Evolutionary conservation across 2,329 filamentous ascomycete genomes (phyloP).

Genomic region (Diplocarpon mali): DNA sequence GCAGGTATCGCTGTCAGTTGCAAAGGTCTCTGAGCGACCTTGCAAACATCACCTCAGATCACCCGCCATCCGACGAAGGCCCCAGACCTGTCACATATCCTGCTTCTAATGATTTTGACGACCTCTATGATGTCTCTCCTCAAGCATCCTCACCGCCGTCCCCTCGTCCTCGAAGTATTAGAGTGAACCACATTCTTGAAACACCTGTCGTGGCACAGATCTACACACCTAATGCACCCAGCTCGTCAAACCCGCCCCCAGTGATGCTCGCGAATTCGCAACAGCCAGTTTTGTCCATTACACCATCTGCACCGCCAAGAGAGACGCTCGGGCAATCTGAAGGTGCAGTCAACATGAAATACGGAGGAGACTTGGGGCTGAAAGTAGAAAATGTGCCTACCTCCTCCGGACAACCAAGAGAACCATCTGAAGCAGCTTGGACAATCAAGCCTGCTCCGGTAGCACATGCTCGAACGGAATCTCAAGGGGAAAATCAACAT

Average conservation of each 20-base stretch:
- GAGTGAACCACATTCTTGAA: conserved; percentile 17
- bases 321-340: neutral
- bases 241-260: conserved; percentile 5
- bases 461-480: neutral
- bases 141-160: conserved; percentile 22
- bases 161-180: conserved; percentile 3
- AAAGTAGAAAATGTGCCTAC: neutral
- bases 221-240: conserved; percentile 2
- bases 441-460: neutral
- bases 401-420: neutral
- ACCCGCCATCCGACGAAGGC: conserved; percentile 21
- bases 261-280: conserved; percentile 16
- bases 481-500: too few species aligned
- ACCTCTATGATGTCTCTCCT: conserved; percentile 28
- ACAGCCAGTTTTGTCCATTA: conserved; percentile 20
- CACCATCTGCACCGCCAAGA: conserved; percentile 8
- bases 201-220: conserved; percentile 16
- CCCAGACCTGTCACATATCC: conserved; percentile 28
- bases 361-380: neutral
- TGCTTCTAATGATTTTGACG: conserved; percentile 19
- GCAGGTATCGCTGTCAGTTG: conserved; percentile 22
- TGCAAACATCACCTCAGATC: conserved; percentile 21
- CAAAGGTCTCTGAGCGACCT: conserved; percentile 31
- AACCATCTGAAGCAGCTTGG: neutral
- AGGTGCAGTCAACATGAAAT: neutral